A percentile compares a stretch with the other conserved stretches of the same genome.
phyloP scores from a whole-genome alignment of 306 rosid genomes.

The Heteromeles arbutifolia region DNA sequence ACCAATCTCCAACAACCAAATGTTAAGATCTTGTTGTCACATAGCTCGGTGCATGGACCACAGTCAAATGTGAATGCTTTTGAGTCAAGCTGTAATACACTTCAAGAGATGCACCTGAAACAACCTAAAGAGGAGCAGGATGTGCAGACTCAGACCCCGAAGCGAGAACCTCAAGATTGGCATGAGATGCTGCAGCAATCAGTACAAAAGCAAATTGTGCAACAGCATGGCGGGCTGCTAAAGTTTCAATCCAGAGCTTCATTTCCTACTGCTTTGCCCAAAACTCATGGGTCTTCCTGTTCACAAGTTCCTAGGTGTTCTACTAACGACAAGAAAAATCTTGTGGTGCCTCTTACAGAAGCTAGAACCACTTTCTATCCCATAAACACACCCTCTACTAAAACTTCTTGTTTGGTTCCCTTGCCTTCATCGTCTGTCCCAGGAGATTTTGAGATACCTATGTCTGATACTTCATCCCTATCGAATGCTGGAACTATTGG shows the following conservation, averaged over 20 bases:
- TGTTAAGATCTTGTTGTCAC: conserved; percentile 38
- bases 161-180: conserved; percentile 42
- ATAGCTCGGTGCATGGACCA: conserved; percentile 42
- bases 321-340: conserved; percentile 69
- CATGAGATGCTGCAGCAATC: conserved; percentile 48
- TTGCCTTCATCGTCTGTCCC: conserved; percentile 69
- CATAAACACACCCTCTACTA: conserved; percentile 58
- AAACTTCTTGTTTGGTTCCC: conserved; percentile 70
- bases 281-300: conserved; percentile 52
- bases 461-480: conserved; percentile 28
- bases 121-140: conserved; percentile 55
- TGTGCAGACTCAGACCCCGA: conserved; percentile 22
- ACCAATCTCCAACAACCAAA: conserved; percentile 56
- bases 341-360: conserved; percentile 39
- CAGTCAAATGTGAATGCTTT: conserved; percentile 48
- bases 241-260: conserved; percentile 53
- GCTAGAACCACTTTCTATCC: conserved; percentile 64
- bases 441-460: conserved; percentile 62
- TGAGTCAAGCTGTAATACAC: conserved; percentile 50
- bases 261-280: conserved; percentile 41
- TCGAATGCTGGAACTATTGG: conserved; percentile 55
- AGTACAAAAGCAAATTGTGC: conserved; percentile 16
- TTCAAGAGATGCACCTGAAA: conserved; percentile 62
- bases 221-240: conserved; percentile 44
- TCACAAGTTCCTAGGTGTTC: conserved; percentile 65